A percentile compares a stretch with the other conserved stretches of the same genome.
Conservation (phyloP, 768 basidiomycete genomes). For the Dacryopinax primogenitus region DNA sequence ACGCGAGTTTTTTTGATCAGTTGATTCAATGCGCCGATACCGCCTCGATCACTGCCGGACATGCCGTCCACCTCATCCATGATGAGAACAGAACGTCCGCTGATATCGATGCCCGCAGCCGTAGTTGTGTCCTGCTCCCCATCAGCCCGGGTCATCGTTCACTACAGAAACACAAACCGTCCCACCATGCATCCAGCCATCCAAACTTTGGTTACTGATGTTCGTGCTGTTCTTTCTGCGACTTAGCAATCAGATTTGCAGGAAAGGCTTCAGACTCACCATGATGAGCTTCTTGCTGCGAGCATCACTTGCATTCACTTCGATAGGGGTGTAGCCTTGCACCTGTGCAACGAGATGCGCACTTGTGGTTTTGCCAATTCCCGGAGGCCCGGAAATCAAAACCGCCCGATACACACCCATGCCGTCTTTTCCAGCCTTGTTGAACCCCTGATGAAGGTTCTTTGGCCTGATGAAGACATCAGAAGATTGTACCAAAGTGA, state of each 20-base stretch:
- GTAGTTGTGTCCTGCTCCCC: conserved; percentile 39
- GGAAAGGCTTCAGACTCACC: conserved; percentile 31
- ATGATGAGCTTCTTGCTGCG: conserved; percentile 95
- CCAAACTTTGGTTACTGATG: conserved; percentile 74
- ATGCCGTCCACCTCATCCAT: conserved; percentile 99
- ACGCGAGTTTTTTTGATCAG: conserved; percentile 90
- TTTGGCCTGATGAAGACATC: conserved; percentile 42
- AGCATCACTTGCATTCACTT: conserved; percentile 90
- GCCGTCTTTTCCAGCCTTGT: conserved; percentile 84
- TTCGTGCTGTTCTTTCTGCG: conserved; percentile 65
- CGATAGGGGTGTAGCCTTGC: conserved; percentile 86
- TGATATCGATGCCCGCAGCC: conserved; percentile 58
- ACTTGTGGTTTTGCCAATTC: conserved; percentile 94
- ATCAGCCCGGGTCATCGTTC: not conserved
- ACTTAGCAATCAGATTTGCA: not conserved
- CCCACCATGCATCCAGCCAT: conserved; percentile 67
- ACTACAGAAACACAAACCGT: conserved; percentile 21
- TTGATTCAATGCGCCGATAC: conserved; percentile 83
- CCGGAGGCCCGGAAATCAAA: conserved; percentile 84
- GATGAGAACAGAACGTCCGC: conserved; percentile 73
- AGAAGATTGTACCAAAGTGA: not conserved
- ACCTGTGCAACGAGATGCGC: conserved; percentile 85
- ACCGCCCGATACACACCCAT: conserved; percentile 80
- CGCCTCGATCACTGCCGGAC: conserved; percentile 94
- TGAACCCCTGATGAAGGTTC: conserved; percentile 64